Evolutionary conservation across 306 rosid species (phyloP).

Genomic region (Trifolium dubium): DNA sequence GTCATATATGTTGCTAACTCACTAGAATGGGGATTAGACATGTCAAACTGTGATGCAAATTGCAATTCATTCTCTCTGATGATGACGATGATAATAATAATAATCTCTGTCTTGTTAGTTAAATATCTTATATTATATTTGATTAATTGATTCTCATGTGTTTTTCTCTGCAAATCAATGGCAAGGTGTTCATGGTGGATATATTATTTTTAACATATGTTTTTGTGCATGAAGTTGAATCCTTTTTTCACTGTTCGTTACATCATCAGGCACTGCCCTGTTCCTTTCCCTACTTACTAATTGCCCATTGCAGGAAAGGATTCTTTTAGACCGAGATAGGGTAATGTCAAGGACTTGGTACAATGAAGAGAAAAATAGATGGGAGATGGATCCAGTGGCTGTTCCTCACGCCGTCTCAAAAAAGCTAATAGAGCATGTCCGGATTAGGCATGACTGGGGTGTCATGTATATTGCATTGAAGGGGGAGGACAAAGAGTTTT

Average conservation of each 20-base stretch:
- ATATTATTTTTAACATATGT: background rate
- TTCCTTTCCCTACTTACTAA: slow-evolving; percentile 32
- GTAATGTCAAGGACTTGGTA: slow-evolving; percentile 88
- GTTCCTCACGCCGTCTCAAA: slow-evolving; percentile 83
- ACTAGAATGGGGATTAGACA: slow-evolving; percentile 7
- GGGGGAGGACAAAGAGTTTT: slow-evolving; percentile 84
- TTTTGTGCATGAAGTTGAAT: slow-evolving; percentile 32
- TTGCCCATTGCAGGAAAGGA: slow-evolving; percentile 64
- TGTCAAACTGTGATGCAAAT: slow-evolving; percentile 1
- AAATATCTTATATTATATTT: slow-evolving; percentile 16
- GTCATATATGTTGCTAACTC: slow-evolving; percentile 13
- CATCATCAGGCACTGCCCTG: slow-evolving; percentile 23
- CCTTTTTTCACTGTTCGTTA: slow-evolving; percentile 12
- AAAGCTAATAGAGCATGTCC: slow-evolving; percentile 69
- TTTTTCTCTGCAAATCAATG: slow-evolving; percentile 23
- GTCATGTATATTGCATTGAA: slow-evolving; percentile 80
- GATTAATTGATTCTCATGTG: slow-evolving; percentile 12
- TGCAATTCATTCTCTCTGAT: slow-evolving; percentile 6
- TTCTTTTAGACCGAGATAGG: slow-evolving; percentile 89
- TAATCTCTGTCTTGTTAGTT: background rate
- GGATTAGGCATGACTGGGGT: slow-evolving; percentile 91
- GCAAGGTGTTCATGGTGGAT: slow-evolving; percentile 16
- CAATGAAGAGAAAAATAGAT: slow-evolving; percentile 77
- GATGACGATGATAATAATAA: background rate
- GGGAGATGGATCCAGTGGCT: slow-evolving; percentile 95